phyloP scores from a whole-genome alignment of 1,284 basidiomycete species.

The Ustilago vetiveriae region DNA sequence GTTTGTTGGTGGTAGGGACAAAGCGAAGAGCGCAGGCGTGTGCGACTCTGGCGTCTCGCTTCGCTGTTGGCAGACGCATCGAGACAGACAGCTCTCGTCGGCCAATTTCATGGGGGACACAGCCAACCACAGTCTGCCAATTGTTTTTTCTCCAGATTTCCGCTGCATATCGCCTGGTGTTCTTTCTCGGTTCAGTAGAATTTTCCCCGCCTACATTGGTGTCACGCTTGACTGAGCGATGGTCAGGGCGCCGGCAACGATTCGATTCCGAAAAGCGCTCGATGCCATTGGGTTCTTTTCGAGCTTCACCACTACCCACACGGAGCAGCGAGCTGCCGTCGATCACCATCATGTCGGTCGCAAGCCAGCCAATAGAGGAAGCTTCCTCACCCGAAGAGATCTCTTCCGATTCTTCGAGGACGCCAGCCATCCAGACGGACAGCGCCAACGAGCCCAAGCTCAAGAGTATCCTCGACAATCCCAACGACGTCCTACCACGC shows the following conservation, averaged over 20 bases:
- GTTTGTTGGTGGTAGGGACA: too few relatives aligned
- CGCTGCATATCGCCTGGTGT: conserved; percentile 3
- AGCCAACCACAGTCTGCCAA: neutral
- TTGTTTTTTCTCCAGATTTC: conserved; percentile 15
- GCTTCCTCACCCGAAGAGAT: conserved; percentile 24
- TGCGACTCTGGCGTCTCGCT: too few relatives aligned
- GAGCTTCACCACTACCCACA: too few relatives aligned
- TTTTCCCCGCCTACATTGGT: conserved; percentile 7
- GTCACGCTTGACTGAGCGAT: neutral
- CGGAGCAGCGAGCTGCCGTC: neutral
- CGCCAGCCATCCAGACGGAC: conserved; percentile 6
- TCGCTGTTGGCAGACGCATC: too few relatives aligned
- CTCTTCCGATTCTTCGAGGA: conserved; percentile 17
- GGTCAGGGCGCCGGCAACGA: conserved; percentile 1
- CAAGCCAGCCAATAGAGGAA: conserved; percentile 8
- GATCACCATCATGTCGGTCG: conserved; percentile 15
- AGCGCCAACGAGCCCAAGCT: conserved; percentile 21
- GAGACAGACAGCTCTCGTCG: too few relatives aligned
- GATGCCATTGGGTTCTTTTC: too few relatives aligned
- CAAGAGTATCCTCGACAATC: conserved; percentile 52
- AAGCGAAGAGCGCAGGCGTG: too few relatives aligned
- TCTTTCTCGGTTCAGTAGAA: too few relatives aligned
- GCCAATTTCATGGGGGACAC: too few relatives aligned
- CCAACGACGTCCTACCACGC: conserved; percentile 41
- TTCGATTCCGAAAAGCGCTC: neutral